These are phyloP conservation scores for Candida pseudoviswanathii DNA, from an alignment of 1,139 yeast genomes.

Conservation along the genomic window DNA sequence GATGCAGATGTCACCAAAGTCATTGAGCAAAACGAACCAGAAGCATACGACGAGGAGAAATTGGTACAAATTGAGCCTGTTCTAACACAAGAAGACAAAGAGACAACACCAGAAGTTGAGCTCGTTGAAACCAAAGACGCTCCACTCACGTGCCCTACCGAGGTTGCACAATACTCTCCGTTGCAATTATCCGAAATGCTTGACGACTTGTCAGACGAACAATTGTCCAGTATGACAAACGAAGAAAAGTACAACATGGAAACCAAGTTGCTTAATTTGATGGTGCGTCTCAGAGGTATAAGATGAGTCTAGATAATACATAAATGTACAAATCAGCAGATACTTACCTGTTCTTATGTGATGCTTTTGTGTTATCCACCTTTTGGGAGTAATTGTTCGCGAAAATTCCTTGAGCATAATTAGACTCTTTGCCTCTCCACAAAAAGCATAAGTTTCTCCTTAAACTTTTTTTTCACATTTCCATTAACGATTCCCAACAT, in stretches of 20 bases:
- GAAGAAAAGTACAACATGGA: constrained; percentile 30
- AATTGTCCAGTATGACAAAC: constrained; percentile 20
- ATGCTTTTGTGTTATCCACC: background rate
- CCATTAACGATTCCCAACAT: background rate
- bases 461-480: background rate
- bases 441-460: background rate
- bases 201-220: constrained; percentile 16
- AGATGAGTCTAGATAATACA: background rate
- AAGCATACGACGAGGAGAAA: too few relatives aligned
- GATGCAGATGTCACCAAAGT: too few relatives aligned
- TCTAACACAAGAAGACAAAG: too few relatives aligned
- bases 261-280: constrained; percentile 32
- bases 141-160: too few relatives aligned
- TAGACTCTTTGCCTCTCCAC: background rate
- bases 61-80: too few relatives aligned
- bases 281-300: constrained; percentile 31
- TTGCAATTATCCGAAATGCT: constrained; percentile 10
- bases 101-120: too few relatives aligned
- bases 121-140: background rate
- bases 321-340: background rate
- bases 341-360: background rate
- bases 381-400: background rate
- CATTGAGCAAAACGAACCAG: too few relatives aligned
- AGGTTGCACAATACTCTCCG: background rate
- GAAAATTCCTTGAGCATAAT: background rate